A percentile compares a stretch with the other conserved stretches of the same genome.
These are phyloP conservation scores for Ensete glaucum DNA, from an alignment of 176 grass and related monocot genomes.

Conservation along the genomic window DNA sequence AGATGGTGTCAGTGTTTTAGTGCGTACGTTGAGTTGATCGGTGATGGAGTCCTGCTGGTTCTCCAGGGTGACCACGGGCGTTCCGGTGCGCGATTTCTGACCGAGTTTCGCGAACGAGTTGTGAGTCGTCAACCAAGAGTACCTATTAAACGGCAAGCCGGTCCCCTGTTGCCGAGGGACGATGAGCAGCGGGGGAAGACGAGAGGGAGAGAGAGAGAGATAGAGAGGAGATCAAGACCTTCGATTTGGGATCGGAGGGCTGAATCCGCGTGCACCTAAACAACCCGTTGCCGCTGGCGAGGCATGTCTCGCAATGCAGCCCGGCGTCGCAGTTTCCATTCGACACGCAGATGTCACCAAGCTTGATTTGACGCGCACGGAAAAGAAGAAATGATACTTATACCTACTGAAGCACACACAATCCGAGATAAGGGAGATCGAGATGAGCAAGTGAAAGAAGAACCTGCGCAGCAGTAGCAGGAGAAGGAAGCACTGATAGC, in stretches of 20 bases:
- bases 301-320: constrained; percentile 88
- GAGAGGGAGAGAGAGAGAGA: neutral
- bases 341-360: constrained; percentile 44
- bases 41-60: constrained; percentile 92
- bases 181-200: neutral
- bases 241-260: constrained; percentile 69
- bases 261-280: constrained; percentile 63
- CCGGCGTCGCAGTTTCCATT: constrained; percentile 62
- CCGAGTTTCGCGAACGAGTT: constrained; percentile 89
- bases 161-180: constrained; percentile 22
- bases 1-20: neutral
- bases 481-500: neutral
- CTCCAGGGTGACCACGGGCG: constrained; percentile 33
- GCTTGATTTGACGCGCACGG: constrained; percentile 4
- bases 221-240: constrained; percentile 22
- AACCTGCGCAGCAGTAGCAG: neutral
- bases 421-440: neutral
- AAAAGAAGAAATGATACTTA: too few species aligned
- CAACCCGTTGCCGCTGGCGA: constrained; percentile 44
- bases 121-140: constrained; percentile 91
- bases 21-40: constrained; percentile 65
- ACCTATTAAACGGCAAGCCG: constrained; percentile 81
- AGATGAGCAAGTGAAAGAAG: neutral
- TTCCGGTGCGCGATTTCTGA: constrained; percentile 35
- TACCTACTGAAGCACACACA: too few species aligned